Evolutionary conservation across 2,329 filamentous ascomycete genomes (phyloP).

Genomic region (Lachnellula occidentalis): DNA sequence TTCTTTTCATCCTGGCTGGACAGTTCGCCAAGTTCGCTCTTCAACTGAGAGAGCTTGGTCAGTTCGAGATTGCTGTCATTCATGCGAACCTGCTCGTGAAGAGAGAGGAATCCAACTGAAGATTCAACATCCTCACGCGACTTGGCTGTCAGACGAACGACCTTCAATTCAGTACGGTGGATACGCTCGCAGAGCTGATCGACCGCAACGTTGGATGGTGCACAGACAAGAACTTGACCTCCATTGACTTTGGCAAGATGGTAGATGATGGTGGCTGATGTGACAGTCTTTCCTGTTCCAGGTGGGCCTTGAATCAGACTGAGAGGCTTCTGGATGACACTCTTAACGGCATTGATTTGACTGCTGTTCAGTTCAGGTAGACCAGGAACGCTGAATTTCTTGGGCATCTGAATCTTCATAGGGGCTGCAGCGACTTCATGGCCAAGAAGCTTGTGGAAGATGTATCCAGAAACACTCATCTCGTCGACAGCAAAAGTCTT

Average conservation of each 20-base stretch:
- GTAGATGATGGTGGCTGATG: conserved; percentile 97
- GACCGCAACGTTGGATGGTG: conserved; percentile 95
- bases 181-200: conserved; percentile 98
- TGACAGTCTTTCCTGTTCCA: conserved; percentile 97
- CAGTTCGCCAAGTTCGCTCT: conserved; percentile 84
- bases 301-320: conserved; percentile 96
- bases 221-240: conserved; percentile 91
- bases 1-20: conserved; percentile 98
- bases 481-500: conserved; percentile 98
- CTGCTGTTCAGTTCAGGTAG: conserved; percentile 92
- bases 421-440: conserved; percentile 91
- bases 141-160: conserved; percentile 96
- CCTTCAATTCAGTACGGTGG: conserved; percentile 89
- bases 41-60: conserved; percentile 86
- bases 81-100: conserved; percentile 96
- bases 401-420: conserved; percentile 92
- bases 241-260: conserved; percentile 93
- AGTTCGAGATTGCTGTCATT: conserved; percentile 94
- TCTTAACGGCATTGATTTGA: conserved; percentile 94
- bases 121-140: conserved; percentile 98
- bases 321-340: conserved; percentile 85
- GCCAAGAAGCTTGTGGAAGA: conserved; percentile 93
- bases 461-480: conserved; percentile 96
- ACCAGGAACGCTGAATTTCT: conserved; percentile 93
- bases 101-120: conserved; percentile 89